Evolutionary conservation across 2,329 filamentous ascomycete genomes (phyloP).

Genomic region (Xylariaceae sp.): DNA sequence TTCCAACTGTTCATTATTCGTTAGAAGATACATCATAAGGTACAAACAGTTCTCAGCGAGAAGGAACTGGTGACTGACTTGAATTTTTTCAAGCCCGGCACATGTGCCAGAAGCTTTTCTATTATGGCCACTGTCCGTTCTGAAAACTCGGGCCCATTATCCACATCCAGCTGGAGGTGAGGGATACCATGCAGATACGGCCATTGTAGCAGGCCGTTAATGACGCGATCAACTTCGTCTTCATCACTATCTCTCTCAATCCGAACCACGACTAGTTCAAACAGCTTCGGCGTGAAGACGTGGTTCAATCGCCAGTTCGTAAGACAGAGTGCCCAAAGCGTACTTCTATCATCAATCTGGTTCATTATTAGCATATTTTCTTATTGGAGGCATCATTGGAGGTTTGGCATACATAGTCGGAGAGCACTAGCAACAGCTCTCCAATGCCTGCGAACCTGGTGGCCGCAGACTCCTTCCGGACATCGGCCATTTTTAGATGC

Average conservation of each 20-base stretch:
- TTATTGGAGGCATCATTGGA: neutral
- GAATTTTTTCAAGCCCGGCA: constrained; percentile 10
- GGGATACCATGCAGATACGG: constrained; percentile 9
- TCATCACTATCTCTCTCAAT: constrained; percentile 4
- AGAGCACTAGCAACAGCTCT: constrained; percentile 11
- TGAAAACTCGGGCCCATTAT: constrained; percentile 5
- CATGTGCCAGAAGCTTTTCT: constrained; percentile 1
- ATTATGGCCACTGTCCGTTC: constrained; percentile 5
- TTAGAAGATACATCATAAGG: neutral
- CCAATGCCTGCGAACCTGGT: constrained; percentile 11
- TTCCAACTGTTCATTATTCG: constrained; percentile 8
- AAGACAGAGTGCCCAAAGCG: constrained; percentile 12
- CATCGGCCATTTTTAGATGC: no score
- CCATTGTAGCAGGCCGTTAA: constrained; percentile 6
- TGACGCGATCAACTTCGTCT: neutral
- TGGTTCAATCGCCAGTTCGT: constrained; percentile 11
- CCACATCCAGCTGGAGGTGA: constrained; percentile 6
- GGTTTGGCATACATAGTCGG: constrained; percentile 7
- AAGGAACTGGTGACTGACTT: constrained; percentile 7
- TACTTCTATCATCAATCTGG: constrained; percentile 7
- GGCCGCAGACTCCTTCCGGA: no score
- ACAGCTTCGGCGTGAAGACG: constrained; percentile 12
- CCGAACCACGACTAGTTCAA: constrained; percentile 4
- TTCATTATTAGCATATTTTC: neutral
- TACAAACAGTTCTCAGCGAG: neutral